Evolutionary conservation across 345 rosid genomes (phyloP).

Genomic region (Trapa bicornis): DNA sequence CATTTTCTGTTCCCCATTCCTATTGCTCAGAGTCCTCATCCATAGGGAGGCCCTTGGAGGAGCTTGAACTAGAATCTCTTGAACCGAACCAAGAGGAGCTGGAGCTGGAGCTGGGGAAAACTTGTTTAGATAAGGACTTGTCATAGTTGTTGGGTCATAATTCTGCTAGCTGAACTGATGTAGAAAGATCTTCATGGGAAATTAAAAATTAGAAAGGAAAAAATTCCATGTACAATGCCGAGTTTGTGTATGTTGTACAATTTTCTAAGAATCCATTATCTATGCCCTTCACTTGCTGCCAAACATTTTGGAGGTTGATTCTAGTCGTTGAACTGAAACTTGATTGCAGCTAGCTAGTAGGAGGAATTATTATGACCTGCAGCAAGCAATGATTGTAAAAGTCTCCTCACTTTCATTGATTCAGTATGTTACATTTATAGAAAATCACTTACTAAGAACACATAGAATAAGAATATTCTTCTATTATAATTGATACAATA

Average conservation of each 20-base stretch:
- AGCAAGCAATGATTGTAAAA: no score
- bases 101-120: not conserved
- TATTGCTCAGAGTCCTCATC: conserved; percentile 26
- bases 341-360: not conserved
- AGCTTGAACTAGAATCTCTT: not conserved
- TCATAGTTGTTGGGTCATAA: not conserved
- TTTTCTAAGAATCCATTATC: no score
- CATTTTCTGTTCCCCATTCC: conserved; percentile 50
- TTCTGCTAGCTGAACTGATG: not conserved
- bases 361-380: no score
- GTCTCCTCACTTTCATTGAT: no score
- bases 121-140: not conserved
- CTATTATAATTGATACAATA: no score
- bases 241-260: no score
- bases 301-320: no score
- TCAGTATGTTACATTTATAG: no score
- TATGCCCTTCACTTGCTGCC: no score
- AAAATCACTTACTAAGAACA: no score
- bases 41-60: conserved; percentile 20
- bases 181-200: not conserved
- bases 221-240: no score
- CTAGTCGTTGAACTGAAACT: not conserved
- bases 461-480: no score
- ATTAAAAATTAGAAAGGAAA: not conserved
- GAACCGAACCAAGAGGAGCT: not conserved